Conservation (phyloP, 352 stramenopile species). For the Blastocystis sp. region DNA sequence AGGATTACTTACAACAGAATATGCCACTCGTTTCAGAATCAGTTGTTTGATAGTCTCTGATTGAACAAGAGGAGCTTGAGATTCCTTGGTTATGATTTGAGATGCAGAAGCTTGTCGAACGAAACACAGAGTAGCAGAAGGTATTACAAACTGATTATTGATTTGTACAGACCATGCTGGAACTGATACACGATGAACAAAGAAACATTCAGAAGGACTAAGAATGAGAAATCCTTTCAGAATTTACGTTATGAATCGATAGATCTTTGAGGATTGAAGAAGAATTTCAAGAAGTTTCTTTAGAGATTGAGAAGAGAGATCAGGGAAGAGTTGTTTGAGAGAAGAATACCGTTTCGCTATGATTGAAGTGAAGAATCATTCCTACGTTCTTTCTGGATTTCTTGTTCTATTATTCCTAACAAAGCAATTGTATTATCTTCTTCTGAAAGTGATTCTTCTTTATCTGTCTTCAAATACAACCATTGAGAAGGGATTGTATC, state of each 20-base stretch:
- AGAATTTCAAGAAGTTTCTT: neutral
- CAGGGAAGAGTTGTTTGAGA: neutral
- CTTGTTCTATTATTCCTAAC: neutral
- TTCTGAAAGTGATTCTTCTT: neutral
- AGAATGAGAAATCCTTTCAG: neutral
- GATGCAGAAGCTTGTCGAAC: too few relatives aligned
- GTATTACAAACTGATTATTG: neutral
- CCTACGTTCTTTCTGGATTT: neutral
- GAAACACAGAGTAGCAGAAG: neutral
- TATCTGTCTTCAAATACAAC: neutral
- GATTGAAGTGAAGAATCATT: neutral
- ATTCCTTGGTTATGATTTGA: too few relatives aligned
- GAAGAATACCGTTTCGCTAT: neutral
- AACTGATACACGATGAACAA: neutral
- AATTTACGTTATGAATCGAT: neutral
- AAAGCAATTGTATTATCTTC: neutral
- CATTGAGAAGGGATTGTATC: neutral
- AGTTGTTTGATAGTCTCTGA: neutral
- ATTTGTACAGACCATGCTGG: neutral
- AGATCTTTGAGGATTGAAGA: neutral
- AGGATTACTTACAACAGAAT: constrained; percentile 14
- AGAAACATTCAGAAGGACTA: constrained; percentile 2
- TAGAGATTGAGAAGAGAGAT: neutral
- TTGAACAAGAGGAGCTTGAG: too few relatives aligned
- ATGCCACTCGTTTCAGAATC: neutral